Conservation (phyloP, 768 basidiomycete species). For the Psilocybe sp. region DNA sequence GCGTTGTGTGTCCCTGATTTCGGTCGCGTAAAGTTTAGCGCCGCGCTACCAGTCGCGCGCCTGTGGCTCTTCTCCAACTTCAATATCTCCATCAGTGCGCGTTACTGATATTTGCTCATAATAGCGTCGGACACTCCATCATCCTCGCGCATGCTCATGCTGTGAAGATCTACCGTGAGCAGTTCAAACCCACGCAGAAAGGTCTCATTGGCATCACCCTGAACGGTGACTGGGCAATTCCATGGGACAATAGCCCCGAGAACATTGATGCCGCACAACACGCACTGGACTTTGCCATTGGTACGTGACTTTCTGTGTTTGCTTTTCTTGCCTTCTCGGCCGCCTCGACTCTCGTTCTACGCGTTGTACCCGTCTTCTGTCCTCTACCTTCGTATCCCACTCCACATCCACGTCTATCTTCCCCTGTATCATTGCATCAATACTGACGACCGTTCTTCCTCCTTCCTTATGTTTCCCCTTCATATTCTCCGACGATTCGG, state of each 20-base stretch:
- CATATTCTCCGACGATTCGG: constrained; percentile 18
- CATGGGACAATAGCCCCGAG: constrained; percentile 64
- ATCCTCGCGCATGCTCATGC: constrained; percentile 70
- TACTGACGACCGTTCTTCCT: constrained; percentile 15
- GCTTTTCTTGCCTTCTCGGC: background rate
- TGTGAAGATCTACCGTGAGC: constrained; percentile 61
- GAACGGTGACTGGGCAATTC: constrained; percentile 74
- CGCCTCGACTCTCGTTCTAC: too few relatives aligned
- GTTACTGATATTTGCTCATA: constrained; percentile 7
- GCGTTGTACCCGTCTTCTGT: too few relatives aligned
- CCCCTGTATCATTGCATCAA: too few relatives aligned
- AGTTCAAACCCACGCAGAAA: constrained; percentile 59
- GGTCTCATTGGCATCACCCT: constrained; percentile 79
- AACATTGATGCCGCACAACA: constrained; percentile 71
- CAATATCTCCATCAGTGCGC: background rate
- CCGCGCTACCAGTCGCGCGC: too few relatives aligned
- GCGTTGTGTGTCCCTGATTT: too few relatives aligned
- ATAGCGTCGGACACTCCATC: constrained; percentile 65
- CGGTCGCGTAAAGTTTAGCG: too few relatives aligned
- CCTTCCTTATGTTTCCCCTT: constrained; percentile 15
- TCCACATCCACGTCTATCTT: too few relatives aligned
- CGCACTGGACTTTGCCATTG: constrained; percentile 70
- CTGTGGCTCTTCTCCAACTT: background rate
- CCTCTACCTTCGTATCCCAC: too few relatives aligned
- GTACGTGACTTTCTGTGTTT: constrained; percentile 30